These are phyloP conservation scores for Nymphaea thermarum DNA, from an alignment of 164 flowering plant genomes.

Conservation along the genomic window DNA sequence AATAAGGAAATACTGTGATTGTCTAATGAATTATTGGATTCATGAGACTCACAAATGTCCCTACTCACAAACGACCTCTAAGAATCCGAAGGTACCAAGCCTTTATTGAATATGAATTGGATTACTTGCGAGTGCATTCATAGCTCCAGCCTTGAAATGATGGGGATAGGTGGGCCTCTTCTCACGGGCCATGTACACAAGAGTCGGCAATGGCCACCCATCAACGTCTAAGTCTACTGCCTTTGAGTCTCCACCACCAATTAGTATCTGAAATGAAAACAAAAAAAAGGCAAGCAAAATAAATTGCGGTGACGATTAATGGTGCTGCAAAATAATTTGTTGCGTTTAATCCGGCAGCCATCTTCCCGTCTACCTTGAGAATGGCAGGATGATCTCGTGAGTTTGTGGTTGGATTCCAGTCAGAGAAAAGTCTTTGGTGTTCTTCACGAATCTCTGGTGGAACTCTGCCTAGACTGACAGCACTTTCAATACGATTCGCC, in stretches of 20 bases:
- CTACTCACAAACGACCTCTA: too few relatives aligned
- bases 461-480: slow-evolving; percentile 27
- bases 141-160: slow-evolving; percentile 49
- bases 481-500: slow-evolving; percentile 37
- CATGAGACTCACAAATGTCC: too few relatives aligned
- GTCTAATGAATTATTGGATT: not conserved
- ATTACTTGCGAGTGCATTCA: slow-evolving; percentile 38
- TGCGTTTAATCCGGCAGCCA: not conserved
- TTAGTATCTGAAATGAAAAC: slow-evolving; percentile 21
- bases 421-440: slow-evolving; percentile 33
- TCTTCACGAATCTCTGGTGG: slow-evolving; percentile 24
- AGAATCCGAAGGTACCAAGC: too few relatives aligned
- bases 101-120: too few relatives aligned
- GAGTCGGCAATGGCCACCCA: slow-evolving; percentile 28
- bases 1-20: not conserved
- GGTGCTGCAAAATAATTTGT: not conserved
- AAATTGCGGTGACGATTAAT: too few relatives aligned
- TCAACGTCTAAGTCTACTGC: slow-evolving; percentile 23
- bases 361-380: slow-evolving; percentile 31
- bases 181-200: slow-evolving; percentile 46
- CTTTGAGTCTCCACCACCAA: slow-evolving; percentile 28
- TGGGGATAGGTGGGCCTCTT: slow-evolving; percentile 31
- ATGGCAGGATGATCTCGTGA: slow-evolving; percentile 48
- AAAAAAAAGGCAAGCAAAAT: too few relatives aligned
- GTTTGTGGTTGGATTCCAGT: slow-evolving; percentile 34